A percentile compares a stretch with the other conserved stretches of the same genome.
These are phyloP conservation scores for Ceratocystis alfenasii DNA, from an alignment of 2,329 filamentous ascomycete genomes.

Conservation along the genomic window DNA sequence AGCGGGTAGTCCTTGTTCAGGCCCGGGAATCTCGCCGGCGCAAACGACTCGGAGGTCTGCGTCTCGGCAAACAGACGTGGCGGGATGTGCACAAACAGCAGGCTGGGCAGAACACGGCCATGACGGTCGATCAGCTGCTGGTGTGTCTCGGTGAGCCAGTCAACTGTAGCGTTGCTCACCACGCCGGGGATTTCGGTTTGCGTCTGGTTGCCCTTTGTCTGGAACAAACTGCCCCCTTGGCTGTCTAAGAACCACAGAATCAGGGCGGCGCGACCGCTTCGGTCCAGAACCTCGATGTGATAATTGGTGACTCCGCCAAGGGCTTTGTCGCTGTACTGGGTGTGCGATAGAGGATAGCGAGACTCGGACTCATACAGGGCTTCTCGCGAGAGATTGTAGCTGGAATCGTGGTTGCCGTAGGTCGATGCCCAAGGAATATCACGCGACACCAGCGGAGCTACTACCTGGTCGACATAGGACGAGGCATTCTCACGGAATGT, in stretches of 20 bases:
- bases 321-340: conserved; percentile 8
- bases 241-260: conserved; percentile 65
- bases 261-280: conserved; percentile 32
- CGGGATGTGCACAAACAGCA: conserved; percentile 41
- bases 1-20: conserved; percentile 26
- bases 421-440: conserved; percentile 52
- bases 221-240: conserved; percentile 37
- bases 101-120: conserved; percentile 31
- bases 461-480: conserved; percentile 46
- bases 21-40: conserved; percentile 31
- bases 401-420: conserved; percentile 59
- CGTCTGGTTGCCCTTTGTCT: neutral
- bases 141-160: conserved; percentile 17
- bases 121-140: conserved; percentile 13
- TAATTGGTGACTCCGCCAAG: conserved; percentile 37
- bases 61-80: conserved; percentile 27
- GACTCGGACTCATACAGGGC: conserved; percentile 31
- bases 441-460: conserved; percentile 44
- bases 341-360: conserved; percentile 27
- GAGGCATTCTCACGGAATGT: conserved; percentile 39
- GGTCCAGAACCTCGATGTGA: conserved; percentile 35
- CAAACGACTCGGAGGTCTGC: conserved; percentile 23
- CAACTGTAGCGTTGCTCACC: conserved; percentile 16
- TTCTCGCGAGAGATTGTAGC: conserved; percentile 43
- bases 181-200: conserved; percentile 14